Conservation (phyloP, 441 rosid genomes). For the Brassica balearica region DNA sequence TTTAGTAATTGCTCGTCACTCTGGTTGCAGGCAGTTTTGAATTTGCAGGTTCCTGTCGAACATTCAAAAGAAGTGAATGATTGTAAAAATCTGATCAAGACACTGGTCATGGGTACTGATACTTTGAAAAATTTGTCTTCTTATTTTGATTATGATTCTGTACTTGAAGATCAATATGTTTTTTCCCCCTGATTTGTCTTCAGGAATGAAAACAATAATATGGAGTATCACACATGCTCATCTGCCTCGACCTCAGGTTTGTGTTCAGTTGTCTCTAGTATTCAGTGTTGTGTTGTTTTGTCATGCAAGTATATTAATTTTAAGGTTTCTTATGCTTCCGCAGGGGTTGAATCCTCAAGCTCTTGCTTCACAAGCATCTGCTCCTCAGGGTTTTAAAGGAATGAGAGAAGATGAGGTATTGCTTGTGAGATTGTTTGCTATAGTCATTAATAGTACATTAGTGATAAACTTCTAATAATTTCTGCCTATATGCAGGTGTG, state of each 20-base stretch:
- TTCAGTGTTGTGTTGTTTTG: constrained; percentile 20
- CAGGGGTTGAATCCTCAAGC: constrained; percentile 77
- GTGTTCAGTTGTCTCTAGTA: constrained; percentile 27
- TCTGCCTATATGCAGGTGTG: constrained; percentile 66
- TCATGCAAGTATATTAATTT: constrained; percentile 30
- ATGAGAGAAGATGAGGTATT: constrained; percentile 99
- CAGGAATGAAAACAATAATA: constrained; percentile 99
- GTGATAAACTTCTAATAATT: constrained; percentile 40
- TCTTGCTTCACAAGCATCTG: constrained; percentile 69
- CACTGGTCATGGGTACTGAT: constrained; percentile 95
- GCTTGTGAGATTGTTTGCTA: constrained; percentile 31
- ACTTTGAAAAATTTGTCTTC: constrained; percentile 6
- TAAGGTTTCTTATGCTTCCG: constrained; percentile 61
- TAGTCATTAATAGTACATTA: constrained; percentile 8
- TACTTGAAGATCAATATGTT: constrained; percentile 16
- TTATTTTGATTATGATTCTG: constrained; percentile 24
- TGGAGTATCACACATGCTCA: constrained; percentile 99
- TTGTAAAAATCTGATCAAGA: constrained; percentile 97
- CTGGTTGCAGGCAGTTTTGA: constrained; percentile 92
- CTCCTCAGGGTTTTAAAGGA: constrained; percentile 87
- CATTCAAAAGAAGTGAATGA: constrained; percentile 99
- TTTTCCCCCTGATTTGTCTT: constrained; percentile 36
- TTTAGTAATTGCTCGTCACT: constrained; percentile 31
- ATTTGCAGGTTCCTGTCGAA: constrained; percentile 95
- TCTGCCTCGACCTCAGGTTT: constrained; percentile 96